Conservation (phyloP, 2,329 filamentous ascomycete species). For the Aspergillus novoparasiticus region DNA sequence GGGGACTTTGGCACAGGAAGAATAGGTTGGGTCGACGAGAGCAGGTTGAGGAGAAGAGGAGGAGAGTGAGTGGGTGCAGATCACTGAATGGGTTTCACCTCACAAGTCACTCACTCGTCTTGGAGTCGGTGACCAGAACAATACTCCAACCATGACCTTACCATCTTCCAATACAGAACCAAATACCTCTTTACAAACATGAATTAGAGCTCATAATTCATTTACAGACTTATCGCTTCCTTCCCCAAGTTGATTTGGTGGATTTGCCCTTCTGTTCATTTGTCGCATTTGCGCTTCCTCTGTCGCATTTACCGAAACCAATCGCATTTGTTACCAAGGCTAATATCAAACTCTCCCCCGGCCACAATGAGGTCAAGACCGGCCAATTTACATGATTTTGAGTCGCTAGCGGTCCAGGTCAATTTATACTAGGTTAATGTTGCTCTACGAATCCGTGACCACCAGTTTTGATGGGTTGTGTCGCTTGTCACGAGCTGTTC, state of each 20-base stretch:
- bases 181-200: neutral
- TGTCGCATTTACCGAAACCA: slow-evolving; percentile 4
- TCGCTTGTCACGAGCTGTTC: slow-evolving; percentile 6
- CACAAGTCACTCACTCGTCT: slow-evolving; percentile 29
- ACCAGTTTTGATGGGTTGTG: neutral
- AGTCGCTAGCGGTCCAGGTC: neutral
- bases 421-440: neutral
- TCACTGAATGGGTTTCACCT: slow-evolving; percentile 42
- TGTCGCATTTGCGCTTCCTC: slow-evolving; percentile 13
- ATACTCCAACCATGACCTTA: slow-evolving; percentile 4
- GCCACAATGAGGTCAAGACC: neutral
- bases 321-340: slow-evolving; percentile 6
- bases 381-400: slow-evolving; percentile 6
- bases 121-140: slow-evolving; percentile 19
- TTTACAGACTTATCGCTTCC: neutral
- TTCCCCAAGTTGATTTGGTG: neutral
- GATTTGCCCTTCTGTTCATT: neutral
- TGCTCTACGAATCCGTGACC: neutral
- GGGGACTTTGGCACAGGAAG: slow-evolving; percentile 10
- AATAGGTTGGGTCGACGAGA: slow-evolving; percentile 17
- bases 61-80: slow-evolving; percentile 22
- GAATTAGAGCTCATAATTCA: neutral
- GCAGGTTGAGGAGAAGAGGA: slow-evolving; percentile 16
- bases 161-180: neutral
- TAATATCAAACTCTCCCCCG: neutral